Conservation (phyloP, 2,329 filamentous ascomycete species). For the Lasiodiplodia sp. region DNA sequence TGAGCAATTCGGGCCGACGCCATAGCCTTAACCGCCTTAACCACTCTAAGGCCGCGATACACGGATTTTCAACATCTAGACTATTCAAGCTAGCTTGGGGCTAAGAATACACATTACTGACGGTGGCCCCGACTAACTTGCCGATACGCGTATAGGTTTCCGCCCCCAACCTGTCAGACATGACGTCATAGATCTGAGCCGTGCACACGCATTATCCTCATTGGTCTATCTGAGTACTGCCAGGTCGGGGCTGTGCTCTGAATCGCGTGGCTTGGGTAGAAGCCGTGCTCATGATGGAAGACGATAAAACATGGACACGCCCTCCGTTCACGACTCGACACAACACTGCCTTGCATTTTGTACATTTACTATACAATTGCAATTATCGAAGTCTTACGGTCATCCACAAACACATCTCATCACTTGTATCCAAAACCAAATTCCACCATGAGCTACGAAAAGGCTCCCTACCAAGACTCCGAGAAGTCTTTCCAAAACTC, state of each 20-base stretch:
- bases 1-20: no score
- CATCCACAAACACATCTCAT: no score
- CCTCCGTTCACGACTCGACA: no score
- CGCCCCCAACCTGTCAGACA: conserved; percentile 17
- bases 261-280: background rate
- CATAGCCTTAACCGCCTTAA: no score
- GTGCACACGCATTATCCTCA: background rate
- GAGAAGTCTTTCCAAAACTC: no score
- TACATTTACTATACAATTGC: no score
- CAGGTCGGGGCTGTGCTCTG: background rate
- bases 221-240: background rate
- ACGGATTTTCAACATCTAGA: background rate
- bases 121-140: background rate
- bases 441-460: no score
- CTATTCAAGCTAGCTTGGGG: background rate
- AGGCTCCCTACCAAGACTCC: no score
- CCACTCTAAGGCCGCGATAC: background rate
- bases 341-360: no score
- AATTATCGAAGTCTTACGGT: no score
- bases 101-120: background rate
- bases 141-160: conserved; percentile 18
- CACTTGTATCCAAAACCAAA: no score
- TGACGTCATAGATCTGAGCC: background rate
- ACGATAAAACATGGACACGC: no score
- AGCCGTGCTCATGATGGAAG: background rate